Evolutionary conservation across 2,329 filamentous ascomycete species (phyloP).

Genomic region (Fusarium bactridioides): DNA sequence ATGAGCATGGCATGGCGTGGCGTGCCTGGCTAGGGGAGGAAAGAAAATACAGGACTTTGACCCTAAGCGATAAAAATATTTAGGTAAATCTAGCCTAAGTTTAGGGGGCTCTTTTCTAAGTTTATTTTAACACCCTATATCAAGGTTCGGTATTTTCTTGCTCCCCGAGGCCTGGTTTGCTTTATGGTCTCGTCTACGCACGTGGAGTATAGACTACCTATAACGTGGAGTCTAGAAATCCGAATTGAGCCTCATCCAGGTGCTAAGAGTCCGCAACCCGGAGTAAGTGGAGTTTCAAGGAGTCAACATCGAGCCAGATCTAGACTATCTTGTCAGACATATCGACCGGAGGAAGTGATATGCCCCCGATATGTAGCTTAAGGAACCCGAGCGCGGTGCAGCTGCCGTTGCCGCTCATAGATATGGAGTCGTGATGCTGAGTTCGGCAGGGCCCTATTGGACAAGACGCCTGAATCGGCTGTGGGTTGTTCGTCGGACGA

Average conservation of each 20-base stretch:
- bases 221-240: background rate
- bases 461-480: conserved; percentile 14
- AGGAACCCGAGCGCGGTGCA: conserved; percentile 1
- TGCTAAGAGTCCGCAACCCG: conserved; percentile 14
- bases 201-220: background rate
- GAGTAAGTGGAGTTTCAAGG: conserved; percentile 21
- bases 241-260: conserved; percentile 14
- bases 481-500: conserved; percentile 9
- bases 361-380: conserved; percentile 16
- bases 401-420: conserved; percentile 13
- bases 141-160: too few species aligned
- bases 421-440: conserved; percentile 1
- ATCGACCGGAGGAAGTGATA: conserved; percentile 7
- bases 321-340: conserved; percentile 9
- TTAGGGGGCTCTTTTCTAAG: too few species aligned
- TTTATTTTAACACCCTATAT: too few species aligned
- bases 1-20: background rate
- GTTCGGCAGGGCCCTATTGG: conserved; percentile 16
- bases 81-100: too few species aligned
- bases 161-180: background rate
- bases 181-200: background rate
- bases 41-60: too few species aligned
- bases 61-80: too few species aligned
- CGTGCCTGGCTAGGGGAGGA: background rate
- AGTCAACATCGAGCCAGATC: conserved; percentile 12